phyloP scores from a whole-genome alignment of 345 rosid genomes.

The Euclidium syriacum region DNA sequence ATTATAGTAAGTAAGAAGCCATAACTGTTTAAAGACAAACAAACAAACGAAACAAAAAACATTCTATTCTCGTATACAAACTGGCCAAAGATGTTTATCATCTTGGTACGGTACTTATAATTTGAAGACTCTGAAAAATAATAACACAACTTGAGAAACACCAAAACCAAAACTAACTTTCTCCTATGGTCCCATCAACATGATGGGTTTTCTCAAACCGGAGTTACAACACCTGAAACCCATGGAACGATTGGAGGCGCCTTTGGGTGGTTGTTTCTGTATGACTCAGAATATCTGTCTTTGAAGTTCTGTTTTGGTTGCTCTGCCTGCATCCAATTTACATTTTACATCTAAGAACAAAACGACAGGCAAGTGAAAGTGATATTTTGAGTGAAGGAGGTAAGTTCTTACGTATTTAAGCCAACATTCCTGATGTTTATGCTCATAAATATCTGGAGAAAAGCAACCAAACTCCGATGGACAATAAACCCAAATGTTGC shows the following conservation, averaged over 20 bases:
- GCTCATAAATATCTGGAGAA: conserved; percentile 90
- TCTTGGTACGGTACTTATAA: conserved; percentile 7
- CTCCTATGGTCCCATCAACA: conserved; percentile 17
- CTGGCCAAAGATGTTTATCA: conserved; percentile 24
- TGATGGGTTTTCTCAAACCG: conserved; percentile 31
- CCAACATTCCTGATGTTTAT: conserved; percentile 90
- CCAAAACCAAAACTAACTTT: background rate
- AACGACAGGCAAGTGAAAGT: too few relatives aligned
- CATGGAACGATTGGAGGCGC: conserved; percentile 88
- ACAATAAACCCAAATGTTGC: conserved; percentile 99
- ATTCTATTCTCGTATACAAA: conserved; percentile 24
- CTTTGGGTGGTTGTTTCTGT: conserved; percentile 70
- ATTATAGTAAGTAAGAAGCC: conserved; percentile 12
- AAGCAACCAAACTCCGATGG: conserved; percentile 77
- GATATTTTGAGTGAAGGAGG: background rate
- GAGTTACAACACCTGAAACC: conserved; percentile 81
- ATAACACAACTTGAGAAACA: background rate
- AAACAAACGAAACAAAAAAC: background rate
- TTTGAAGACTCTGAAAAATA: conserved; percentile 13
- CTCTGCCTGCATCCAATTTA: conserved; percentile 62
- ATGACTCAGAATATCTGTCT: conserved; percentile 67
- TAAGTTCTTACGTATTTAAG: conserved; percentile 71
- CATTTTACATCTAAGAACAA: too few relatives aligned
- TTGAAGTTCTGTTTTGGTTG: conserved; percentile 67
- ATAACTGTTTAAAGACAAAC: background rate